A percentile compares a stretch with the other conserved stretches of the same genome.
These are phyloP conservation scores for Fusarium subglutinans DNA, from an alignment of 2,329 filamentous ascomycete genomes.

Conservation along the genomic window DNA sequence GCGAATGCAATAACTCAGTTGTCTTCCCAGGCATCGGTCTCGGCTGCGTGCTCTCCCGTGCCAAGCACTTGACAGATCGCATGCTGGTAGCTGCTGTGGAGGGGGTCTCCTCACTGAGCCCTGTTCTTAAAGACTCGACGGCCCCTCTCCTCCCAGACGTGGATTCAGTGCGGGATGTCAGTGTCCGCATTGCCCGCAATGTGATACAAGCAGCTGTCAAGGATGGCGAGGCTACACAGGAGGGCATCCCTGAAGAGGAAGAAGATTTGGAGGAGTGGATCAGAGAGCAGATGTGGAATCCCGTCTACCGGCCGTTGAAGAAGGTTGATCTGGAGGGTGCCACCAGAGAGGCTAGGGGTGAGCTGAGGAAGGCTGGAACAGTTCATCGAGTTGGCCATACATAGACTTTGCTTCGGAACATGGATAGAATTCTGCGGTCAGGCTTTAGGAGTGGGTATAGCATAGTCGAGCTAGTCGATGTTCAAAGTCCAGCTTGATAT, in stretches of 20 bases:
- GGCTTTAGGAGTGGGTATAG: background rate
- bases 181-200: slow-evolving; percentile 77
- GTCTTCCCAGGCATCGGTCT: slow-evolving; percentile 89
- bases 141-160: slow-evolving; percentile 81
- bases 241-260: slow-evolving; percentile 68
- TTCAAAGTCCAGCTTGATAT: background rate
- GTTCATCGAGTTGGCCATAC: slow-evolving; percentile 35
- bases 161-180: slow-evolving; percentile 76
- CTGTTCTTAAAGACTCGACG: slow-evolving; percentile 70
- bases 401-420: background rate
- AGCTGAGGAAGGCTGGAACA: slow-evolving; percentile 45
- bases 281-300: slow-evolving; percentile 81
- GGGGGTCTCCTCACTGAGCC: slow-evolving; percentile 75
- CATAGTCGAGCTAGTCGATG: background rate
- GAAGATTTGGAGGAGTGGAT: slow-evolving; percentile 75
- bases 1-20: slow-evolving; percentile 90
- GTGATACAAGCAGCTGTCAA: slow-evolving; percentile 77
- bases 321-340: slow-evolving; percentile 63
- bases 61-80: slow-evolving; percentile 73
- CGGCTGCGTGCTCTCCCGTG: slow-evolving; percentile 76
- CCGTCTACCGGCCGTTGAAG: slow-evolving; percentile 72
- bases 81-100: slow-evolving; percentile 86
- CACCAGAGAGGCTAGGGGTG: slow-evolving; percentile 62
- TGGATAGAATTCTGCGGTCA: background rate
- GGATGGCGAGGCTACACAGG: slow-evolving; percentile 72